Evolutionary conservation across 139 green algal species (phyloP), one percentile per base, ranked within the genome.

Genomic region (Tetraselmis striata): DNA sequence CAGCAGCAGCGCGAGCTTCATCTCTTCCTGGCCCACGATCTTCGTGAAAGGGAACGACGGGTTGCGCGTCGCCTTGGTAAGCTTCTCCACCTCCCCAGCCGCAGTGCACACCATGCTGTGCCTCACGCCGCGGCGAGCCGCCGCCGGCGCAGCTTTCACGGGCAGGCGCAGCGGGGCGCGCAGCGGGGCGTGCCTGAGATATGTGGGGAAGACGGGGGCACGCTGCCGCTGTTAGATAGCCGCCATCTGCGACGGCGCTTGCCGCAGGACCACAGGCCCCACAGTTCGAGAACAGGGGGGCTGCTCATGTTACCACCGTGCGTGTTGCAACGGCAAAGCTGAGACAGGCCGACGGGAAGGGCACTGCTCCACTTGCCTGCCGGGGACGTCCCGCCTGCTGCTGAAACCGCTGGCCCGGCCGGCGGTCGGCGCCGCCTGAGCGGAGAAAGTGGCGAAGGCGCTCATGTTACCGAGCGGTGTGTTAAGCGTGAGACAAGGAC

Each of bases 1-100:
- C 23, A 98, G 86, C 67, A 97, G 89, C 32, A 98, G 87, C 0
- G 94, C 95, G 1, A 97, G 85, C 88, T 97, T 97, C 92, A 98
- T 95, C 80, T 98, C 94, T 29, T 97, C 92, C 89, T 98, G 95
- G 0, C 92, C 95, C 29, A 95, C 93, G 76, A 98, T 89, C 32
- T 90, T 88, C 5, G 91, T 92, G 86, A 98, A 97, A 11, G 95
- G 95, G 83, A 96, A 96, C 77, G 84, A 76, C 24, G 88, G 88
- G 78, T 81, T 86, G 59, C 30, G 81, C 75, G 81, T 83, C 1
- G 82, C 77, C 67, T 79, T 79, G 74, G 22, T 77, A 75, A 76
- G n/a, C 74, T 18, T 29, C 74, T 28, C 5, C 74, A 29, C 74
- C 74, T 77, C 74, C 74, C 2, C 74, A 11, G 74, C 74, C 74